Evolutionary conservation across 495 filamentous ascomycete species (phyloP), one percentile per base, ranked within the genome.

Genomic region (Entonaema liquescens): DNA sequence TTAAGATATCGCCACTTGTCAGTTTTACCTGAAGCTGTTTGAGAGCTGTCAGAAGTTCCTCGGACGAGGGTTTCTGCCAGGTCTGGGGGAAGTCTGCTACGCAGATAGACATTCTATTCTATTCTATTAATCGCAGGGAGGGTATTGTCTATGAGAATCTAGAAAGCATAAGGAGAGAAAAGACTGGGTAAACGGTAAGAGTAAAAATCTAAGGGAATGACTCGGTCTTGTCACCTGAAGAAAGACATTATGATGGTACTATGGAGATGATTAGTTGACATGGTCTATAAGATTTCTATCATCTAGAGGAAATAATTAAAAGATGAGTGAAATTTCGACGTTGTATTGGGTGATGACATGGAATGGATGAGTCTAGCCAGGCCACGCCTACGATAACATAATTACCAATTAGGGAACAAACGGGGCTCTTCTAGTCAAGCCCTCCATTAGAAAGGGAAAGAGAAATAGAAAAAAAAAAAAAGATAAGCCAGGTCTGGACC

Each of bases 51-150:
- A 84, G 56, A 25, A 85, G 78, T 6, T 77, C 77, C 19, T 72
- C 58, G 44, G 71, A 79, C 12, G 79, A 55, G 25, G 83, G 83
- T 67, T 79, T 82, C 76, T 84, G 77, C 82, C 83, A 84, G 44
- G 83, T 61, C 36, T 79, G 82, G 13, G 82, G 79, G 28, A 84
- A 79, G 17, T 80, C 78, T 23, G 17, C 70, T 55, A 70, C 42
- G 62, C 62, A 63, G 21, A 74, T 57, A 26, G 67, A 67, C 71
- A 74, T 74, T 62, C 11, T 68, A 17, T 74, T 62, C 11, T 68
- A 17, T 53, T 53, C 42, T 47, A 47, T 47, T 47, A 9, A 47
- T 23, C 42, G 42, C 19, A 21, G 42, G 11, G n/a, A n/a, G 0
- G 9, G 21, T 47, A 13, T 11, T 8, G 42, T 47, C 17, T 47